These are phyloP conservation scores for Hyparrhenia diplandra DNA, from an alignment of 176 grass and related monocot genomes.

Conservation along the genomic window DNA sequence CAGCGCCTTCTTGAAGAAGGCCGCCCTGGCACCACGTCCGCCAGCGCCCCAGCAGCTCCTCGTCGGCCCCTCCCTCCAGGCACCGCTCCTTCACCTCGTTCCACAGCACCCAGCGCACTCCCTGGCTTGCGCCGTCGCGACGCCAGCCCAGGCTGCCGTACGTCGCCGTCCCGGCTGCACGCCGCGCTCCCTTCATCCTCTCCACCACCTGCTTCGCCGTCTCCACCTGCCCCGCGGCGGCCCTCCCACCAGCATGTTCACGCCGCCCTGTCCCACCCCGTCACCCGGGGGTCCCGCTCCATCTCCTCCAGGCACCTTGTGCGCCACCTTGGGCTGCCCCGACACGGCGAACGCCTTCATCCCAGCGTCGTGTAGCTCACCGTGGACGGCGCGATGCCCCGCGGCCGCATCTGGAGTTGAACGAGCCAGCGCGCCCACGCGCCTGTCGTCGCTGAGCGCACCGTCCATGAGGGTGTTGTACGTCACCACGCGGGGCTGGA, in stretches of 20 bases:
- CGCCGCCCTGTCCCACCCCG: slow-evolving; percentile 57
- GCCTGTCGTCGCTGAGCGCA: slow-evolving; percentile 68
- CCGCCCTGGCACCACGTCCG: slow-evolving; percentile 79
- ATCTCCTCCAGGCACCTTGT: slow-evolving; percentile 91
- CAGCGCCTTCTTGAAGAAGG: slow-evolving; percentile 85
- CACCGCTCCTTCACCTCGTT: slow-evolving; percentile 75
- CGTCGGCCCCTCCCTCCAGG: slow-evolving; percentile 50
- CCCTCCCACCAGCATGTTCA: slow-evolving; percentile 91
- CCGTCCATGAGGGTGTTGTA: slow-evolving; percentile 97
- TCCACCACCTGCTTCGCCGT: slow-evolving; percentile 66
- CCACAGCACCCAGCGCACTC: slow-evolving; percentile 82
- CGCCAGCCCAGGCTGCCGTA: slow-evolving; percentile 75
- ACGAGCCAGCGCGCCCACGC: slow-evolving; percentile 59
- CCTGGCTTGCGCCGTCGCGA: slow-evolving; percentile 55
- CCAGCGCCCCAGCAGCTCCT: slow-evolving; percentile 68
- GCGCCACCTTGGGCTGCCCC: slow-evolving; percentile 72
- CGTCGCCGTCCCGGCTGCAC: slow-evolving; percentile 58
- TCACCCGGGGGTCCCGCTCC: slow-evolving; percentile 68
- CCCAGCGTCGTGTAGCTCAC: slow-evolving; percentile 91
- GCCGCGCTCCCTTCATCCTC: slow-evolving; percentile 61
- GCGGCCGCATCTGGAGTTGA: slow-evolving; percentile 83
- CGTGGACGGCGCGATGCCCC: slow-evolving; percentile 58
- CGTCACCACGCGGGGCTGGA: slow-evolving; percentile 63
- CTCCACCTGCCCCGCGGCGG: slow-evolving; percentile 59
- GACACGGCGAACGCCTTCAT: slow-evolving; percentile 87